phyloP scores from a whole-genome alignment of 2,329 filamentous ascomycete species.

The Chrysoporthe cubensis region DNA sequence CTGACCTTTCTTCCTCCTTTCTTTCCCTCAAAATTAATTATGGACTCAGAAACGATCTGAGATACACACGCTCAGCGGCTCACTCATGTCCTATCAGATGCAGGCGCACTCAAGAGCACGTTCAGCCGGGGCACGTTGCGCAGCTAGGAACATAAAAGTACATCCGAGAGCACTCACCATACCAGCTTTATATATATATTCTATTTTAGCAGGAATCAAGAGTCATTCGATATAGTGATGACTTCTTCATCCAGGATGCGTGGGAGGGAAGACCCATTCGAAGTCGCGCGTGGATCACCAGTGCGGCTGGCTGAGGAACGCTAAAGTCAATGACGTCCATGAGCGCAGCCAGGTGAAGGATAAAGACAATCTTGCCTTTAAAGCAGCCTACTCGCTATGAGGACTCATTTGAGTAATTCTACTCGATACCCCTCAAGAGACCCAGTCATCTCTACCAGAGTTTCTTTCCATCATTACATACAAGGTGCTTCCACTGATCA shows the following conservation, averaged over 20 bases:
- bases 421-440: background rate
- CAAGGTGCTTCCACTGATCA: background rate
- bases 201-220: background rate
- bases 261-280: background rate
- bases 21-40: background rate
- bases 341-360: background rate
- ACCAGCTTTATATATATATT: background rate
- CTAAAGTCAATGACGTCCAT: constrained; percentile 25
- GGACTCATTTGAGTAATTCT: background rate
- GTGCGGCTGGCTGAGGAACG: background rate
- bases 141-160: background rate
- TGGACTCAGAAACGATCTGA: background rate
- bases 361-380: background rate
- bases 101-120: background rate
- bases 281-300: background rate
- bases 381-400: background rate
- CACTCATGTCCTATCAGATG: background rate
- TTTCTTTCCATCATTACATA: background rate
- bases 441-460: background rate
- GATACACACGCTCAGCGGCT: background rate
- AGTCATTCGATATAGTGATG: background rate
- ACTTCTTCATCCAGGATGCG: background rate
- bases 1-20: background rate
- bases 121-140: background rate
- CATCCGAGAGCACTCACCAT: background rate